phyloP scores from a whole-genome alignment of 73 alveolate genomes.

The Diophrys appendiculata region DNA sequence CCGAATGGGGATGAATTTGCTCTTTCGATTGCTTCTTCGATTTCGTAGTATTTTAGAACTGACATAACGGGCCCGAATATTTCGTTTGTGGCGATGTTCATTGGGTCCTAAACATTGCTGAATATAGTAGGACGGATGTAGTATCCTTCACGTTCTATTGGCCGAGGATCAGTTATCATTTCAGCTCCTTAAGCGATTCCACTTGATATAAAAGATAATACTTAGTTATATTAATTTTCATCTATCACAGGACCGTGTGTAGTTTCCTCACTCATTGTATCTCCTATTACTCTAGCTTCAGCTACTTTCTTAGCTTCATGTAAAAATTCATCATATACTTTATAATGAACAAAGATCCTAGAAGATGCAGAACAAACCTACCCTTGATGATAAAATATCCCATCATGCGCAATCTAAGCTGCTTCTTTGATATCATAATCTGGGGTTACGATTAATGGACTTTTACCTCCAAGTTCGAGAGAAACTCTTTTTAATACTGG shows the following conservation, averaged over 20 bases:
- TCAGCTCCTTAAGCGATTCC: conserved; percentile 70
- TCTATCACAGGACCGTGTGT: conserved; percentile 52
- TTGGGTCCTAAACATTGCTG: conserved; percentile 77
- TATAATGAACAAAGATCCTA: conserved; percentile 67
- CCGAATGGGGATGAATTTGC: too few species aligned
- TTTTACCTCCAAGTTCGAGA: conserved; percentile 90
- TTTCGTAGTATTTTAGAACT: conserved; percentile 67
- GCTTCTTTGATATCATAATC: conserved; percentile 73
- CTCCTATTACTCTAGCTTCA: conserved; percentile 55
- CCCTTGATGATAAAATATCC: conserved; percentile 64
- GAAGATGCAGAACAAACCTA: conserved; percentile 61
- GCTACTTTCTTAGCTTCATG: conserved; percentile 36
- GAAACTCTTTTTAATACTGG: conserved; percentile 57
- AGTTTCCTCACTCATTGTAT: conserved; percentile 50
- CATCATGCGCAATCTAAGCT: conserved; percentile 64
- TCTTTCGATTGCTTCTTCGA: conserved; percentile 87
- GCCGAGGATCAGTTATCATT: conserved; percentile 30
- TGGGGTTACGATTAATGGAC: conserved; percentile 71
- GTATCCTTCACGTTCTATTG: conserved; percentile 59
- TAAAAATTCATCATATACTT: conserved; percentile 57
- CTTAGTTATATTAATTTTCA: conserved; percentile 40
- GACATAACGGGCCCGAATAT: conserved; percentile 84
- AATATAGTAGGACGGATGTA: conserved; percentile 82
- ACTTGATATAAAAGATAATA: conserved; percentile 33
- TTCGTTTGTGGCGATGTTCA: conserved; percentile 84